A percentile compares a stretch with the other conserved stretches of the same genome.
phyloP scores from a whole-genome alignment of 805 yeast species.

The Monosporozyma servazzii region DNA sequence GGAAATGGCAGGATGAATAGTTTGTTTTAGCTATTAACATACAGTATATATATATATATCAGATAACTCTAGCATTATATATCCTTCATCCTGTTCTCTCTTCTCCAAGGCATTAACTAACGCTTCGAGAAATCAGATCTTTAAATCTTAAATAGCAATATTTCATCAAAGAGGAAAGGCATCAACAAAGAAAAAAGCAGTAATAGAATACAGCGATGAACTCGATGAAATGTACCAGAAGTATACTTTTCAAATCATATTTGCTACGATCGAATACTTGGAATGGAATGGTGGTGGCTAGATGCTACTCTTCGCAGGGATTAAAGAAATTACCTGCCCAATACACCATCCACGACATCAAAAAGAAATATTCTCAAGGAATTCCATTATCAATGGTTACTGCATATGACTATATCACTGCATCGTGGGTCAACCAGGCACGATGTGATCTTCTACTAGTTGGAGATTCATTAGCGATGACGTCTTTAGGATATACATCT shows the following conservation, averaged over 20 bases:
- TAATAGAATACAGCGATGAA: neutral
- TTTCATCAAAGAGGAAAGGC: neutral
- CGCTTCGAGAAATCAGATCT: neutral
- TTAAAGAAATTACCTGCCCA: neutral
- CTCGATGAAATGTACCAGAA: neutral
- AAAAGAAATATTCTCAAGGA: slow-evolving; percentile 25
- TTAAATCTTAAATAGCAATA: slow-evolving; percentile 5
- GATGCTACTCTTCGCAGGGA: slow-evolving; percentile 5
- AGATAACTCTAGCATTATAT: neutral
- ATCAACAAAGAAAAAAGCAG: neutral
- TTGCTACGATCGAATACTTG: neutral
- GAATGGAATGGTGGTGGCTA: neutral
- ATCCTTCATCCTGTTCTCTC: neutral
- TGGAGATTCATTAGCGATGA: slow-evolving; percentile 94
- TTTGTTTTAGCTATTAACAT: slow-evolving; percentile 11
- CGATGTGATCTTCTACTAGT: slow-evolving; percentile 63
- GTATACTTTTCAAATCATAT: neutral
- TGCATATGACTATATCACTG: slow-evolving; percentile 81
- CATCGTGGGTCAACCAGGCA: slow-evolving; percentile 54
- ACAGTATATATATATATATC: neutral
- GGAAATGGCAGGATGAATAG: slow-evolving; percentile 17
- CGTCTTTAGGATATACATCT: slow-evolving; percentile 68
- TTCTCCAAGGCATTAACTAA: neutral
- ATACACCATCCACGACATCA: slow-evolving; percentile 32
- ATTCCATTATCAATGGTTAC: slow-evolving; percentile 54